Evolutionary conservation across 805 yeast genomes (phyloP).

Genomic region (Kluyveromyces lactis): DNA sequence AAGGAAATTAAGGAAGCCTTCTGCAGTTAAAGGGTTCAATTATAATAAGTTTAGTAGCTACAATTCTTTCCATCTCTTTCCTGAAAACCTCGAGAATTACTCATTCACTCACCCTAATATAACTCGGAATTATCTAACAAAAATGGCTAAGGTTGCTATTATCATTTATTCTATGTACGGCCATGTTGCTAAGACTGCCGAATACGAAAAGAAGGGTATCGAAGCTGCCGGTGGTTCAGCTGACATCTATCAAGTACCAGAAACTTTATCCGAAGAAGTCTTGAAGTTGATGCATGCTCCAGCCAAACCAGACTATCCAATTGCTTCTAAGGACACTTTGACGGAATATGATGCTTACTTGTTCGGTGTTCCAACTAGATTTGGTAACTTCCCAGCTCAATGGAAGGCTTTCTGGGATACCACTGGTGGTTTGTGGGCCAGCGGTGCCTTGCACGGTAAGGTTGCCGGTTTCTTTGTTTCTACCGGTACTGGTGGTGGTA

Average conservation of each 20-base stretch:
- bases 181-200: conserved; percentile 64
- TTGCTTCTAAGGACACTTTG: conserved; percentile 52
- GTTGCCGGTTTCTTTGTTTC: conserved; percentile 65
- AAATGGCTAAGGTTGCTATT: conserved; percentile 51
- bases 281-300: conserved; percentile 55
- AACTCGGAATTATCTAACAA: neutral
- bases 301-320: conserved; percentile 53
- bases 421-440: conserved; percentile 75
- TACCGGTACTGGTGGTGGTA: conserved; percentile 81
- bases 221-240: conserved; percentile 63
- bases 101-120: too few species aligned
- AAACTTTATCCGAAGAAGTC: conserved; percentile 61
- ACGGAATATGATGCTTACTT: conserved; percentile 67
- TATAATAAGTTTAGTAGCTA: too few species aligned
- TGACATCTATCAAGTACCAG: conserved; percentile 71
- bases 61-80: too few species aligned
- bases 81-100: too few species aligned
- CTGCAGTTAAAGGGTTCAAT: too few species aligned
- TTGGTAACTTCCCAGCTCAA: conserved; percentile 74
- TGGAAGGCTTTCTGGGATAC: conserved; percentile 68
- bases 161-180: conserved; percentile 77
- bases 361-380: conserved; percentile 84
- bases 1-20: too few species aligned
- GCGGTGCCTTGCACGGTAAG: conserved; percentile 65
- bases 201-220: conserved; percentile 60